phyloP scores from a whole-genome alignment of 1,139 yeast genomes.

The Yamadazyma atmosphaerica region DNA sequence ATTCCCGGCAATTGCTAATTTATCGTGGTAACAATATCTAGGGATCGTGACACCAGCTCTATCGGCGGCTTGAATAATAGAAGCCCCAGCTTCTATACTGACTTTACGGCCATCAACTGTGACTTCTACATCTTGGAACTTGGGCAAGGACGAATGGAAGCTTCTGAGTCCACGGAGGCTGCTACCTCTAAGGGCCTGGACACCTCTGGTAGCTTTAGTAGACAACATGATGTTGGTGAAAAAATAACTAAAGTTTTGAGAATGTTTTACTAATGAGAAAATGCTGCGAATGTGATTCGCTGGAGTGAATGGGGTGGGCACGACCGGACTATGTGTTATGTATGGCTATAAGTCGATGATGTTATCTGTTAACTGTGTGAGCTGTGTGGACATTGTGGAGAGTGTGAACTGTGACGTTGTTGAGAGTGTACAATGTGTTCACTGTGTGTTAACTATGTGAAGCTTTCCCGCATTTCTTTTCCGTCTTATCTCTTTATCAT shows the following conservation, averaged over 20 bases:
- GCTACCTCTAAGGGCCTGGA: neutral
- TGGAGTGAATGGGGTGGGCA: slow-evolving; percentile 12
- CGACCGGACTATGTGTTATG: no score
- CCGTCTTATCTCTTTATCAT: no score
- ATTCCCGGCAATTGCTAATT: slow-evolving; percentile 90
- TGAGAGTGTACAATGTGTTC: no score
- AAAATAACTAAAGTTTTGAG: neutral
- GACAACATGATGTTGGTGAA: slow-evolving; percentile 6
- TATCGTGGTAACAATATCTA: slow-evolving; percentile 89
- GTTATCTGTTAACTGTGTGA: no score
- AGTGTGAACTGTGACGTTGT: neutral
- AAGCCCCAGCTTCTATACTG: slow-evolving; percentile 80
- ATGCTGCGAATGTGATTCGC: slow-evolving; percentile 37
- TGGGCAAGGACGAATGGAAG: slow-evolving; percentile 28
- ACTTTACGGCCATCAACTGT: slow-evolving; percentile 80
- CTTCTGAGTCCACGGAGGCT: slow-evolving; percentile 18
- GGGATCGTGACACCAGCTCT: slow-evolving; percentile 89
- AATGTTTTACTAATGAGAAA: slow-evolving; percentile 22
- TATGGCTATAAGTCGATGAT: no score
- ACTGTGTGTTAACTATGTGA: no score
- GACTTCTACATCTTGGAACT: slow-evolving; percentile 63
- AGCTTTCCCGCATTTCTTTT: no score
- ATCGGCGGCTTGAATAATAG: slow-evolving; percentile 89
- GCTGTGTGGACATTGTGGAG: neutral
- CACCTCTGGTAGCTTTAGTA: slow-evolving; percentile 3